Conservation (phyloP, 2,329 filamentous ascomycete species). For the Fusarium annulatum region DNA sequence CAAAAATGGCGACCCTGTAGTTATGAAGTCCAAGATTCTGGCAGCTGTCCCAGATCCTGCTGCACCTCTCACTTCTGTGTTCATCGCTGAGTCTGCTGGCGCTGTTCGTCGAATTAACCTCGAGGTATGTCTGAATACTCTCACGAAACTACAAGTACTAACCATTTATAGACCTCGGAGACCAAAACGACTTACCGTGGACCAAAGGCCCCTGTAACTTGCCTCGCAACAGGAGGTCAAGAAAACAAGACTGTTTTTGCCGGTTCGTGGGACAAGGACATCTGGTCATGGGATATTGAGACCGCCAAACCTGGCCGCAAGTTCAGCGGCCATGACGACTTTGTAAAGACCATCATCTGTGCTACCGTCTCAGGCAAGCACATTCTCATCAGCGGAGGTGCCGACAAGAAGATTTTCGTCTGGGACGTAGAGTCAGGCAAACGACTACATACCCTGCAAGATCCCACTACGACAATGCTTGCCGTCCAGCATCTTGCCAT, state of each 20-base stretch:
- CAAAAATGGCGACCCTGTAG: slow-evolving; percentile 82
- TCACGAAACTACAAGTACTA: not conserved
- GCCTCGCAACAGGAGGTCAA: slow-evolving; percentile 73
- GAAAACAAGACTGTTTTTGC: slow-evolving; percentile 75
- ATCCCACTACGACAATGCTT: slow-evolving; percentile 75
- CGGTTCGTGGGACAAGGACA: slow-evolving; percentile 92
- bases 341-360: slow-evolving; percentile 84
- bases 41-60: slow-evolving; percentile 76
- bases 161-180: slow-evolving; percentile 46
- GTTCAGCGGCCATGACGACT: slow-evolving; percentile 85
- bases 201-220: slow-evolving; percentile 82
- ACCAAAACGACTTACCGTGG: slow-evolving; percentile 69
- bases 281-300: slow-evolving; percentile 84
- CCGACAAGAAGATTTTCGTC: slow-evolving; percentile 83
- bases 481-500: slow-evolving; percentile 83
- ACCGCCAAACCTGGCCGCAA: slow-evolving; percentile 65
- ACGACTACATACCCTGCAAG: slow-evolving; percentile 80
- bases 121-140: slow-evolving; percentile 66
- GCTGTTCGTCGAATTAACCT: slow-evolving; percentile 78
- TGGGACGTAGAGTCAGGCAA: slow-evolving; percentile 79
- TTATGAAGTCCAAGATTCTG: slow-evolving; percentile 86
- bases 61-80: slow-evolving; percentile 68
- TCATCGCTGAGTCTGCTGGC: slow-evolving; percentile 89
- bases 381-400: slow-evolving; percentile 77
- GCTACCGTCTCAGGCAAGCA: slow-evolving; percentile 70